Base-by-base conservation (phyloP, 352 stramenopile genomes). In the Globisporangium middletonii region DNA sequence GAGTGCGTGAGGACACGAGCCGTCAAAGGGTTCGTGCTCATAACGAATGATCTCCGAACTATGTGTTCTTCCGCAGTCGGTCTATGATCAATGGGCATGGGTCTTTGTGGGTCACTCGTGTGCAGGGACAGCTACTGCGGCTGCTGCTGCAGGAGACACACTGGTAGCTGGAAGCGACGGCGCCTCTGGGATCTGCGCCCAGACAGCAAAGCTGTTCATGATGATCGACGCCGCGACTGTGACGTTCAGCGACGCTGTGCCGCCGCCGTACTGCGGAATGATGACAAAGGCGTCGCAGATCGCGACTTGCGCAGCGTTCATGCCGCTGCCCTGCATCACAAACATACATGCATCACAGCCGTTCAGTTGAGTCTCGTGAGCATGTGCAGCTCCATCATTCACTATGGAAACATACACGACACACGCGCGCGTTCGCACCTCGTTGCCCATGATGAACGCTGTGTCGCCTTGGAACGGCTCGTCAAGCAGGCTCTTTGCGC, bases 381-480 rank as follows among this genome's bases (percentile, higher is more conserved):
- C 33, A 38, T 9, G 9, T 12, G 33, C 11, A 49, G 26, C 0
- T n/a, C 13, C 7, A 18, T 18, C 13, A 5, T 9, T 38, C 33
- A 6, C 0, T 38, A 9, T 12, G 12, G 23, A 52, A 48, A 35
- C 5, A 1, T 19, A 45, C 13, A 7, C 0, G 23, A 23, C 0
- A 42, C 47, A 50, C n/a, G 62, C 11, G 37, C 18, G 13, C 0
- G 27, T 35, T 45, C 49, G 18, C 38, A 89, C 86, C 74, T 99
- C 94, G 65, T 99, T 99, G 45, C 94, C 94, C 81, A 98, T 95
- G 52, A 98, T 96, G 55, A 99, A 95, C 1, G 92, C 94, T 26
- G 88, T 95, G 46, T 92, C 78, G 38, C 78, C 79, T 35, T 79
- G 77, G 52, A 95, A 89, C 28, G 91, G 79, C 37, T 55, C 63